Conservation (phyloP, 2,329 filamentous ascomycete genomes). For the Chaetomiaceae sp. region DNA sequence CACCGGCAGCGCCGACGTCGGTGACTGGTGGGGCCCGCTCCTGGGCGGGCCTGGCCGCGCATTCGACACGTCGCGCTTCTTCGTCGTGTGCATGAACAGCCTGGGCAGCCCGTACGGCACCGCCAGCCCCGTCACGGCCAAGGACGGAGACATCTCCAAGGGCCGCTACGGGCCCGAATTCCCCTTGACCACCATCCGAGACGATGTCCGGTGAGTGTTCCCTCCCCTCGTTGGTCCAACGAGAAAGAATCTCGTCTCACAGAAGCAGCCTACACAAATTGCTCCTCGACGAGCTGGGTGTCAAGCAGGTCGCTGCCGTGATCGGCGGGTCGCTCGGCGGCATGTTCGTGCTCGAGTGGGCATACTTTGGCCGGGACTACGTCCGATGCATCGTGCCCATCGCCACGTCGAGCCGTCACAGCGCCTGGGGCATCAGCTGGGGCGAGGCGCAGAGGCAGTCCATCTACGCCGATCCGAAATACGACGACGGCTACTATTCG, state of each 20-base stretch:
- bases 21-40: constrained; percentile 84
- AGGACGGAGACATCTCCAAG: constrained; percentile 69
- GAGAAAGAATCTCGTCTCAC: no score
- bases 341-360: constrained; percentile 88
- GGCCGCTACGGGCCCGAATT: constrained; percentile 92
- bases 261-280: constrained; percentile 65
- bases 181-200: constrained; percentile 87
- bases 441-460: constrained; percentile 83
- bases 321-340: constrained; percentile 82
- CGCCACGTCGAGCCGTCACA: constrained; percentile 78
- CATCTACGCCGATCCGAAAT: constrained; percentile 98
- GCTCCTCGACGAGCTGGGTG: constrained; percentile 73
- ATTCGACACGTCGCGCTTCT: constrained; percentile 79
- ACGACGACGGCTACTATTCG: constrained; percentile 91
- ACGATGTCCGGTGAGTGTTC: constrained; percentile 77
- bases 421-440: constrained; percentile 89
- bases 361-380: constrained; percentile 83
- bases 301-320: constrained; percentile 71
- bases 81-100: constrained; percentile 81
- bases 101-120: constrained; percentile 81
- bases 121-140: constrained; percentile 83
- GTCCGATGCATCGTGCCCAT: constrained; percentile 77
- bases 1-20: constrained; percentile 78
- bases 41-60: constrained; percentile 72
- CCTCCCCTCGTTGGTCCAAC: no score